Base-by-base conservation (phyloP, 2,329 filamentous ascomycete species). In the Aspergillus pseudonomiae region DNA sequence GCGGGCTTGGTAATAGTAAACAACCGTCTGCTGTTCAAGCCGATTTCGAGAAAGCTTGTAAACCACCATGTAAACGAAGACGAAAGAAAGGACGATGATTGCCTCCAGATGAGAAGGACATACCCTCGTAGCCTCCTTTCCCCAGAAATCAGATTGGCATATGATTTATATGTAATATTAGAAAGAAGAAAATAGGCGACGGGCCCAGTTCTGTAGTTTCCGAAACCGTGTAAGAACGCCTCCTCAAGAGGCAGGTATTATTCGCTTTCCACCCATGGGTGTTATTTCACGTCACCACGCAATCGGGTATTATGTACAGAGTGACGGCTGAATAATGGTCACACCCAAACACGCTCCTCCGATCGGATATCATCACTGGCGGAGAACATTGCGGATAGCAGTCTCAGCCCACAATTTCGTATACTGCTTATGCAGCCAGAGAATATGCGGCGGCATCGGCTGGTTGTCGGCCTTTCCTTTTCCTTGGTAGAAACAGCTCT, bases 401-500 rank as follows among this genome's bases (percentile, higher is more conserved):
- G 80, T 85, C 78, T 87, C 85, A 81, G 86, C 82, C 78, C 78
- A 81, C 48, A 87, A 67, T 75, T 87, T 87, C 21, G 83, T 82
- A 70, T 88, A 87, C 74, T 84, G 78, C 68, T 81, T 76, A 74
- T 88, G 85, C 68, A 82, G 66, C 79, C 82, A 86, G 57, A 80
- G 78, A 19, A 84, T 78, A 67, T 79, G 74, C 1, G 73, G 62
- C 12, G 80, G 79, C 81, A 86, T 83, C 0, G 84, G 82, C 24
- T 69, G 66, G 1, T 70, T 72, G 34, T 77, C 74, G 0, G 76
- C 76, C 71, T 79, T 82, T 3, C 82, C 82, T 53, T 81, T 65
- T 0, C 85, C 84, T 68, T 85, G 81, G 73, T 81, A 91, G 83
- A 83, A 91, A 70, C 80, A 82, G 78, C 86, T 89, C 83, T 90